These are phyloP conservation scores for Mimosa bimucronata DNA, from an alignment of 306 rosid genomes.

Conservation along the genomic window DNA sequence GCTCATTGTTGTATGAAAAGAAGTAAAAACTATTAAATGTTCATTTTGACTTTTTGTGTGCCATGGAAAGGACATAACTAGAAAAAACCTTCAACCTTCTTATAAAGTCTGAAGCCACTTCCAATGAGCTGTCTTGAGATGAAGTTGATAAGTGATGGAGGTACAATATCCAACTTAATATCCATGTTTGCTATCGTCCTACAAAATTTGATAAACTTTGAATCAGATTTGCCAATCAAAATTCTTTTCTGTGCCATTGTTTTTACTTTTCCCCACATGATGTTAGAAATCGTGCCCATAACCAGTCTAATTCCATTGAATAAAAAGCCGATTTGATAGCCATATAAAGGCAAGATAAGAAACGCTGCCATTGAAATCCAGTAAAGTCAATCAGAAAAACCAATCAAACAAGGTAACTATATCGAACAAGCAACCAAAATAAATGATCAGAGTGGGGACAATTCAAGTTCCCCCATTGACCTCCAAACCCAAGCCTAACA, in stretches of 20 bases:
- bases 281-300: neutral
- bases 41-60: constrained; percentile 1
- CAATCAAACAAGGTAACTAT: constrained; percentile 6
- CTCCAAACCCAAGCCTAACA: neutral
- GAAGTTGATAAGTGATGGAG: constrained; percentile 89
- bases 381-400: neutral
- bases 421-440: neutral
- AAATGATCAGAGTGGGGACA: constrained; percentile 1
- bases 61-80: constrained; percentile 24
- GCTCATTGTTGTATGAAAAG: constrained; percentile 17
- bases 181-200: constrained; percentile 93
- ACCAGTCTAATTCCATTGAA: neutral
- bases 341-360: neutral
- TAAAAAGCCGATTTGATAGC: constrained; percentile 12
- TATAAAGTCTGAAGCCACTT: constrained; percentile 84
- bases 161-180: constrained; percentile 84
- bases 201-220: constrained; percentile 36
- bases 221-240: constrained; percentile 14
- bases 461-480: neutral
- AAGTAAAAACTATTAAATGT: constrained; percentile 18
- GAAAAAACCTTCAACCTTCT: constrained; percentile 64
- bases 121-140: constrained; percentile 92
- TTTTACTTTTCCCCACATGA: constrained; percentile 15
- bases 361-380: neutral
- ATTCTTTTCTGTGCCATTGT: constrained; percentile 1